Conservation (phyloP, 2,329 filamentous ascomycete genomes). For the Phialemoniopsis sp. region DNA sequence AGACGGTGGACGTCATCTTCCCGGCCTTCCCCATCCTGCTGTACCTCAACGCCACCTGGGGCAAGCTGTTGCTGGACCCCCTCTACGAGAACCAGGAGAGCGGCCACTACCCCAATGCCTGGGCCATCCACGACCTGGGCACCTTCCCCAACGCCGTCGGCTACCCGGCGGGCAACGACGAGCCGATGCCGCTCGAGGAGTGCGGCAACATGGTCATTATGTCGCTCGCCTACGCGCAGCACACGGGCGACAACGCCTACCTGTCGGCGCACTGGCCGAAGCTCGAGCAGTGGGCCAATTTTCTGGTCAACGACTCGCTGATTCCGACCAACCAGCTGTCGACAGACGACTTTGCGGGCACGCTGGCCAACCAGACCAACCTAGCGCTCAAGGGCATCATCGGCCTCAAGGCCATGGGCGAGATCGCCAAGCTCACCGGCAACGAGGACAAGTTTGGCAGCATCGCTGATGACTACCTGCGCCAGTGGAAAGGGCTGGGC, state of each 20-base stretch:
- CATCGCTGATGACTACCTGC: conserved; percentile 52
- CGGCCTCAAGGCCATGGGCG: conserved; percentile 70
- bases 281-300: conserved; percentile 69
- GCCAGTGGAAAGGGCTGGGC: conserved; percentile 67
- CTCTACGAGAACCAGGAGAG: conserved; percentile 75
- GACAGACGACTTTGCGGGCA: conserved; percentile 76
- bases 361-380: conserved; percentile 71
- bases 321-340: conserved; percentile 69
- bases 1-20: conserved; percentile 86
- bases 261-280: conserved; percentile 65
- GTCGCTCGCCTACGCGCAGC: conserved; percentile 53
- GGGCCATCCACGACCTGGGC: conserved; percentile 73
- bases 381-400: conserved; percentile 74
- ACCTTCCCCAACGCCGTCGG: conserved; percentile 72
- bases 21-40: conserved; percentile 80
- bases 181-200: conserved; percentile 72
- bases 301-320: conserved; percentile 66
- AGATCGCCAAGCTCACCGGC: conserved; percentile 50
- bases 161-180: conserved; percentile 61
- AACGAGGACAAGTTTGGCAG: conserved; percentile 31
- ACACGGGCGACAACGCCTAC: conserved; percentile 45
- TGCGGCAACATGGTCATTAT: conserved; percentile 74
- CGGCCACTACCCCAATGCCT: conserved; percentile 77
- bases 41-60: conserved; percentile 76
- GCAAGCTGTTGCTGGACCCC: conserved; percentile 73